Base-by-base conservation (phyloP, 2,329 filamentous ascomycete species). In the Colletotrichum musicola region DNA sequence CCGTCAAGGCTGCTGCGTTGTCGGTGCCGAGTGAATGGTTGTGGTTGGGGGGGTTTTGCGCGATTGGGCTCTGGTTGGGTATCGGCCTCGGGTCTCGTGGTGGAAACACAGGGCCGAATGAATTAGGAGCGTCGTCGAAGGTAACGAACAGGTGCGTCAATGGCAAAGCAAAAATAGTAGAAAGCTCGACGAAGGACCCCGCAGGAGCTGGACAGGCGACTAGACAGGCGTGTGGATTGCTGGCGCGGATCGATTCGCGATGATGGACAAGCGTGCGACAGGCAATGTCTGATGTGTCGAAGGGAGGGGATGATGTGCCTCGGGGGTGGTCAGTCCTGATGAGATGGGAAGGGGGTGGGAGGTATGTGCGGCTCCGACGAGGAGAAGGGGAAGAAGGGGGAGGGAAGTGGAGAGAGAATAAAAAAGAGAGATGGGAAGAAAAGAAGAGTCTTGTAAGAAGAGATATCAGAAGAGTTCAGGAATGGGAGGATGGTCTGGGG, bases 111-210 rank as follows among this genome's bases (percentile, higher is more conserved):
- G 76, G 77, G 73, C 74, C 75, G 75, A 78, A 76, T 74, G 72
- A 73, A 83, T 81, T 81, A 81, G 79, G 79, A 73, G 77, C 75
- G 78, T 78, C 78, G 80, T 78, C 74, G 79, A 80, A 53, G 27
- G 42, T 14, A 83, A 83, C 80, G 77, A 80, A 75, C 72, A 64
- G 22, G 20, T 61, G 68, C 64, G 62, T 61, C 60, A 55, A 71
- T 59, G 56, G 54, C 47, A 75, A 76, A 72, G 72, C 73, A 70
- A 74, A 27, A 71, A 72, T 71, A 35, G 62, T 47, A 73, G 74
- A 75, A 49, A 69, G 35, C 30, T 58, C 71, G 63, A 64, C 62
- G 62, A 72, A 57, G 62, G 61, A 67, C 75, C 74, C 73, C 72
- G 75, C 69, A 73, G 74, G 73, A 72, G 71, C 73, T 72, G 77